Base-by-base conservation (phyloP, 169 alveolate genomes). In the Haemoproteus tartakovskyi region DNA sequence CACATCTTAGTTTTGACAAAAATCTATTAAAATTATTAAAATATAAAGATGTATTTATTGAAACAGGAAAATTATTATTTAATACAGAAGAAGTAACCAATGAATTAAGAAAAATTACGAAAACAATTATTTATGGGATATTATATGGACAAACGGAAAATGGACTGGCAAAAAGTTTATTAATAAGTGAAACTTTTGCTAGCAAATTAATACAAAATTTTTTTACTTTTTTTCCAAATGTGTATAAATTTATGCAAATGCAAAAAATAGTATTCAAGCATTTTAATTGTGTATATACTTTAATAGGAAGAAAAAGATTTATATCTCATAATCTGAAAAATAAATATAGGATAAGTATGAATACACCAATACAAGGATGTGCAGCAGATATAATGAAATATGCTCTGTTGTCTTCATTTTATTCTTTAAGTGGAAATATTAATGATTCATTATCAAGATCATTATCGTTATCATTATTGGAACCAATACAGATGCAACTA, bases 361-460 rank as follows among this genome's bases (percentile, higher is more conserved):
- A 86, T 40, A 82, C 90, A 26, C 91, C 91, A 24, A 80, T 86
- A 30, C 91, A 86, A 63, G 91, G 91, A 9, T 83, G 83, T 37
- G 90, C 91, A 16, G 91, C 91, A 18, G 91, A 86, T 54, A 62
- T 86, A 21, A 82, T 86, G 89, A 86, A 86, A 51, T 86, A 48
- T 62, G 88, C 85, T 18, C 54, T 79, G 6, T 38, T 57, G 19
- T 70, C 84, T 2, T 70, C 78, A 12, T n/a, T n/a, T n/a, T n/a
- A n/a, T n/a, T n/a, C n/a, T n/a, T n/a, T n/a, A n/a, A n/a, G n/a
- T n/a, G n/a, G n/a, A n/a, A n/a, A n/a, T n/a, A n/a, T n/a, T n/a
- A n/a, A n/a, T n/a, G n/a, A n/a, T n/a, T n/a, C n/a, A n/a, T n/a
- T n/a, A n/a, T 45, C 38, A 19, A 21, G 19, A 26, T 46, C 57